Percentiles rank a stretch among this genome's conserved stretches.
Evolutionary conservation across 306 rosid species (phyloP).

Genomic region (Crataegus laevigata): DNA sequence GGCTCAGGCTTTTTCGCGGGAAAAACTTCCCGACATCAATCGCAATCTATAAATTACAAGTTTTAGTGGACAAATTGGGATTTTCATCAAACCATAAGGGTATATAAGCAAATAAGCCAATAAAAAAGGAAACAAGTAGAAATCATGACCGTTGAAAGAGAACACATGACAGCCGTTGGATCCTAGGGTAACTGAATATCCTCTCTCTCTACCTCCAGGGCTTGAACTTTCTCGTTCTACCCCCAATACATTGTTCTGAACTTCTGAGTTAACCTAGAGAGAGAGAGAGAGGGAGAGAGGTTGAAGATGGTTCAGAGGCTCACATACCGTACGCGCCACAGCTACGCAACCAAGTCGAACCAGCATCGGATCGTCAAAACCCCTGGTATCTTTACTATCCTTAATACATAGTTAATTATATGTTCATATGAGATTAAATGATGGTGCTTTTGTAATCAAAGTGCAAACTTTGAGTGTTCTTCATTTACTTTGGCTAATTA

Average conservation of each 20-base stretch:
- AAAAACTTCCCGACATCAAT: no score
- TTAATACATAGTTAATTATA: neutral
- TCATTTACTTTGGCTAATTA: neutral
- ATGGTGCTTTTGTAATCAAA: neutral
- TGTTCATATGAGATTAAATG: neutral
- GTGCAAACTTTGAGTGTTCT: neutral
- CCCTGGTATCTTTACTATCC: neutral
- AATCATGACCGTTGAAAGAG: constrained; percentile 8
- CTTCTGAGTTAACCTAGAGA: neutral
- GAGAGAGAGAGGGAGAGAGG: neutral
- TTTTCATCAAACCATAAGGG: no score
- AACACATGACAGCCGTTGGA: constrained; percentile 13
- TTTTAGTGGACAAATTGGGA: no score
- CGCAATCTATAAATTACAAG: no score
- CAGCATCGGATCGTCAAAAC: constrained; percentile 19
- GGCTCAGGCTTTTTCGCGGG: neutral
- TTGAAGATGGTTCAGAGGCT: constrained; percentile 16
- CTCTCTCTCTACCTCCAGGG: neutral
- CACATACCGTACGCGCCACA: constrained; percentile 13
- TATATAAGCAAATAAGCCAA: no score
- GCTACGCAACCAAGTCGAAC: constrained; percentile 19
- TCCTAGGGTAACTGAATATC: constrained; percentile 9
- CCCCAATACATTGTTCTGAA: neutral
- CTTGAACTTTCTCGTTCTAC: neutral
- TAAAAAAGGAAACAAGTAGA: neutral